Base-by-base conservation (phyloP, 306 rosid species). In the Cicer cuneatum region DNA sequence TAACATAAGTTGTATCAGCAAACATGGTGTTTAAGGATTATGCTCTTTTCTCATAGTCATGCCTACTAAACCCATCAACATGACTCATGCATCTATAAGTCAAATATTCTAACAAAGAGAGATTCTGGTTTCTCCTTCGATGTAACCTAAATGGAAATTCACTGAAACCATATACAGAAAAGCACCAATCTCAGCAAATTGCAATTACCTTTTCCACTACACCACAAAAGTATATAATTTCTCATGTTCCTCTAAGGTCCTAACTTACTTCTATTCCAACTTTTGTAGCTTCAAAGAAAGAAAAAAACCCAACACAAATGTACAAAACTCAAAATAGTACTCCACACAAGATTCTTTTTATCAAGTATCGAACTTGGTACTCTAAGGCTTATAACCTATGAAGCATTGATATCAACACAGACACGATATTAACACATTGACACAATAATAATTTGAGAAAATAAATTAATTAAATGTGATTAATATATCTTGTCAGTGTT, bases 251-350 rank as follows among this genome's bases (percentile, higher is more conserved):
- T n/a, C 42, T 19, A 47, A 52, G 54, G 15, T 38, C 64, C 40
- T 3, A 15, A 61, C 29, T 63, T 53, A 14, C 8, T 48, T 39
- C 12, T 56, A 40, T 56, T 71, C 33, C 49, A 57, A 40, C 63
- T 56, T 67, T 61, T 45, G 61, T 29, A 73, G 80, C 47, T 68
- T 53, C 83, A 52, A 8, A 60, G 21, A 24, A 52, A 43, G 35
- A 29, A 29, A 29, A 56, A 8, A 49, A 69, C 37, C 35, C 16
- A 57, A 58, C 45, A 38, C 10, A 58, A 24, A 15, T 11, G 19
- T 8, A 69, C 39, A 53, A 54, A 66, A 24, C 68, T 16, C 33
- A 66, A 66, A 41, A 65, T 10, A 10, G 8, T 12, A 39, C 33
- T 57, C 46, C 3, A 14, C 48, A 63, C 70, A 16, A 65, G 5